Conservation (phyloP, 148 eudicot genomes). For the Fagopyrum tataricum region DNA sequence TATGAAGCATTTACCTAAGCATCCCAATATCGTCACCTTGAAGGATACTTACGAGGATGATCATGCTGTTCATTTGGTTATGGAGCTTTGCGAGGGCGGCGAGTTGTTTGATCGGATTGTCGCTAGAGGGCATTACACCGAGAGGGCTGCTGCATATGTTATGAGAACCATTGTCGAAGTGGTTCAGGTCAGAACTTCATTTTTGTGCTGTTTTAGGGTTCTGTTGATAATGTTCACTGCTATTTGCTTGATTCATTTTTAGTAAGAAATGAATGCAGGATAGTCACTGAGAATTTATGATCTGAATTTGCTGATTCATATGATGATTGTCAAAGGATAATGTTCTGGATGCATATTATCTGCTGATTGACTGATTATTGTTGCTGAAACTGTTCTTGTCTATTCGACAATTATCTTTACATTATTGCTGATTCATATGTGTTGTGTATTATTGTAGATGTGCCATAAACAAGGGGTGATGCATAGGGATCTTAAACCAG, state of each 20-base stretch:
- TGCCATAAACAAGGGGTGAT: conserved; percentile 62
- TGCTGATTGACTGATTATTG: neutral
- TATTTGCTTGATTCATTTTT: no score
- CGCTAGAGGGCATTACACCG: conserved; percentile 62
- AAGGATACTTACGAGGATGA: conserved; percentile 68
- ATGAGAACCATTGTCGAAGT: conserved; percentile 56
- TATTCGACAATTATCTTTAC: neutral
- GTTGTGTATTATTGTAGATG: conserved; percentile 21
- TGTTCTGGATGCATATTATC: no score
- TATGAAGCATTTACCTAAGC: conserved; percentile 55
- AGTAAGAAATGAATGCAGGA: no score
- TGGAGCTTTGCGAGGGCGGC: conserved; percentile 72
- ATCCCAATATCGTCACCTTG: conserved; percentile 48
- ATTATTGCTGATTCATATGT: neutral
- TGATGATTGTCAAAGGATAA: no score
- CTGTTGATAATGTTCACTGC: no score
- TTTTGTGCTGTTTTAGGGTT: neutral
- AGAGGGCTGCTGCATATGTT: conserved; percentile 60
- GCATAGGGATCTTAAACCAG: conserved; percentile 65
- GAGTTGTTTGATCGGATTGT: conserved; percentile 72
- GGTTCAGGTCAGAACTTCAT: conserved; percentile 42
- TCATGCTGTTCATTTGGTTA: conserved; percentile 52
- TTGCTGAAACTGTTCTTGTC: neutral
- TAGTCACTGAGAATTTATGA: no score
- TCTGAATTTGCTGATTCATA: no score